These are phyloP conservation scores for Penicillium verrucosum DNA, from an alignment of 2,329 filamentous ascomycete species.

Conservation along the genomic window DNA sequence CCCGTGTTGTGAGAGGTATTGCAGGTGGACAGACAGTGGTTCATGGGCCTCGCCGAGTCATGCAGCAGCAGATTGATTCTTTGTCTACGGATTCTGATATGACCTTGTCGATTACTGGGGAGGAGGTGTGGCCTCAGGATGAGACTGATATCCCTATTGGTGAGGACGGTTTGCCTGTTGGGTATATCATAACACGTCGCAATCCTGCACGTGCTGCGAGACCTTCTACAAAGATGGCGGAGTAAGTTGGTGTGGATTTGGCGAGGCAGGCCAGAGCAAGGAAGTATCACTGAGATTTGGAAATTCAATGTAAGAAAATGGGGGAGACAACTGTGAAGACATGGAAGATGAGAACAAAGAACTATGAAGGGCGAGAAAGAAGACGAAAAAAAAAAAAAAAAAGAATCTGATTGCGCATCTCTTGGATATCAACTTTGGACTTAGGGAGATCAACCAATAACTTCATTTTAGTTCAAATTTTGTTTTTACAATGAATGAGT, in stretches of 20 bases:
- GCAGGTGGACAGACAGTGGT: background rate
- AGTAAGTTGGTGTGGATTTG: background rate
- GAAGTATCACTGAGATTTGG: background rate
- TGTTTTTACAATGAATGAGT: conserved; percentile 2
- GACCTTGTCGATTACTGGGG: background rate
- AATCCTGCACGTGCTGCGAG: conserved; percentile 15
- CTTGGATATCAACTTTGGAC: background rate
- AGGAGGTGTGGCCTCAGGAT: background rate
- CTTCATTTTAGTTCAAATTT: background rate
- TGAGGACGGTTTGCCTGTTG: conserved; percentile 1
- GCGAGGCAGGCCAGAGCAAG: background rate
- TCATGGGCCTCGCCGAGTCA: background rate
- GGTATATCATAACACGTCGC: conserved; percentile 6
- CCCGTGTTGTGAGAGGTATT: background rate
- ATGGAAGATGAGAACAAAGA: background rate
- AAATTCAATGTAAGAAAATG: background rate
- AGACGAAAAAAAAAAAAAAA: background rate
- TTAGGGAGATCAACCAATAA: conserved; percentile 3
- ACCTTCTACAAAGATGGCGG: conserved; percentile 6
- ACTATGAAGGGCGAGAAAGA: background rate
- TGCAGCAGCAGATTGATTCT: background rate
- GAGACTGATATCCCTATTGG: background rate
- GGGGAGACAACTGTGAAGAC: background rate
- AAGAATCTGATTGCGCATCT: background rate
- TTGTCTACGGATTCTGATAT: background rate